These are phyloP conservation scores for Grosmannia serpens DNA, from an alignment of 2,329 filamentous ascomycete species.

Conservation along the genomic window DNA sequence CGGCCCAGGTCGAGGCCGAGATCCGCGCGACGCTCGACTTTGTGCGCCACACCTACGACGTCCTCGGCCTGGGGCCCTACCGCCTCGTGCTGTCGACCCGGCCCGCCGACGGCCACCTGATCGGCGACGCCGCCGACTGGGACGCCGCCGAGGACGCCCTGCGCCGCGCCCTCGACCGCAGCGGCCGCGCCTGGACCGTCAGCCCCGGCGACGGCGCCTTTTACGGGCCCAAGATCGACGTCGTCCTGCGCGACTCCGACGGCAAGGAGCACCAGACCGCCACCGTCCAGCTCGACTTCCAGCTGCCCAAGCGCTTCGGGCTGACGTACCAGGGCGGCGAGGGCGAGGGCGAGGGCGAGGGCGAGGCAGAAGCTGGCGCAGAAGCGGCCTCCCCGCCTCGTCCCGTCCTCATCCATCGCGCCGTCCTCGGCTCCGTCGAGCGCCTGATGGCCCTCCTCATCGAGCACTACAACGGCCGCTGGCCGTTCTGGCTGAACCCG, in stretches of 20 bases:
- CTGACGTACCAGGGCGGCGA: slow-evolving; percentile 56
- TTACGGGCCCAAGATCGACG: slow-evolving; percentile 87
- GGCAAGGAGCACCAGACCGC: slow-evolving; percentile 84
- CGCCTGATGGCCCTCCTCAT: slow-evolving; percentile 76
- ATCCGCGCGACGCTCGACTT: slow-evolving; percentile 65
- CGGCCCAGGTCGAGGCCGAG: slow-evolving; percentile 61
- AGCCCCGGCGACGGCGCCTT: slow-evolving; percentile 81
- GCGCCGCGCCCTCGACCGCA: slow-evolving; percentile 48
- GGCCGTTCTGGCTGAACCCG: slow-evolving; percentile 84
- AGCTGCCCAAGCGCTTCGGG: slow-evolving; percentile 71
- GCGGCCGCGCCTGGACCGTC: slow-evolving; percentile 57
- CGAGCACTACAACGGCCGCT: slow-evolving; percentile 68
- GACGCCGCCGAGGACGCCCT: slow-evolving; percentile 56
- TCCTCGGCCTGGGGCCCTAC: slow-evolving; percentile 61
- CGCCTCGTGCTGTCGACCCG: slow-evolving; percentile 68
- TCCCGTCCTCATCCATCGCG: slow-evolving; percentile 76
- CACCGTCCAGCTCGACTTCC: slow-evolving; percentile 83
- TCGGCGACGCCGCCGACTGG: slow-evolving; percentile 61
- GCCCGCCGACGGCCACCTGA: slow-evolving; percentile 58
- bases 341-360: not conserved
- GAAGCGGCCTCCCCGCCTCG: slow-evolving; percentile 38
- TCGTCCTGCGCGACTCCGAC: slow-evolving; percentile 66
- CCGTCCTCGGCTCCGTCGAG: slow-evolving; percentile 75
- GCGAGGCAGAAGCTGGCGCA: slow-evolving; percentile 30
- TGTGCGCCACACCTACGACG: slow-evolving; percentile 58